Percentiles rank a stretch among this genome's conserved stretches.
phyloP scores from a whole-genome alignment of 495 filamentous ascomycete species.

The Penicillium dipodomyicola region DNA sequence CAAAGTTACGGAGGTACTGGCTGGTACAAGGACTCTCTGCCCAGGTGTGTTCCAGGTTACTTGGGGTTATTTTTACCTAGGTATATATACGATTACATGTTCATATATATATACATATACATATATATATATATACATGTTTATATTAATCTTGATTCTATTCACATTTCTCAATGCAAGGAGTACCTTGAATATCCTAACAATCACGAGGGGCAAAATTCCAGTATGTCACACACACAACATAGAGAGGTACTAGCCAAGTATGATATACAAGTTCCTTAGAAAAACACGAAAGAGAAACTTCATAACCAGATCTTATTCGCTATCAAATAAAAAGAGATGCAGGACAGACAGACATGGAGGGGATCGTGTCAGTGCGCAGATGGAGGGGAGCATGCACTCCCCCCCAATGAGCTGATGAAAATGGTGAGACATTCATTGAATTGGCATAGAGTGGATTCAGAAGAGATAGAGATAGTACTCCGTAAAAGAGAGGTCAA shows the following conservation, averaged over 20 bases:
- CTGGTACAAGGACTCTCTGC: slow-evolving; percentile 15
- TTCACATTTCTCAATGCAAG: slow-evolving; percentile 14
- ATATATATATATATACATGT: background rate
- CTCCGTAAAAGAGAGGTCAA: background rate
- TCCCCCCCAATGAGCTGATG: slow-evolving; percentile 5
- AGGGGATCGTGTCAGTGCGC: slow-evolving; percentile 23
- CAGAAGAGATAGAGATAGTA: background rate
- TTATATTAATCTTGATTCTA: background rate
- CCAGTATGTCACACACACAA: background rate
- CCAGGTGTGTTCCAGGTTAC: background rate
- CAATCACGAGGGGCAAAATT: slow-evolving; percentile 5
- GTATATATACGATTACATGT: background rate
- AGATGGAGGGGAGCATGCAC: slow-evolving; percentile 21
- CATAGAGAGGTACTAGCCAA: background rate
- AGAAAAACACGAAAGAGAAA: background rate
- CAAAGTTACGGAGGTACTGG: slow-evolving; percentile 29
- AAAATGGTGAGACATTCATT: slow-evolving; percentile 6
- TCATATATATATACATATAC: background rate
- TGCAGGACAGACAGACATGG: background rate
- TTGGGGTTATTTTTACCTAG: background rate
- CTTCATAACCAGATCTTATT: slow-evolving; percentile 5
- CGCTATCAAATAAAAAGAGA: background rate
- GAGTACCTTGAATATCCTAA: slow-evolving; percentile 3
- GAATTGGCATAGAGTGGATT: slow-evolving; percentile 3
- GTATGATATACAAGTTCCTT: background rate